A percentile compares a stretch with the other conserved stretches of the same genome.
Evolutionary conservation across 1,139 yeast species (phyloP).

Genomic region (Zygoascus meyerae): DNA sequence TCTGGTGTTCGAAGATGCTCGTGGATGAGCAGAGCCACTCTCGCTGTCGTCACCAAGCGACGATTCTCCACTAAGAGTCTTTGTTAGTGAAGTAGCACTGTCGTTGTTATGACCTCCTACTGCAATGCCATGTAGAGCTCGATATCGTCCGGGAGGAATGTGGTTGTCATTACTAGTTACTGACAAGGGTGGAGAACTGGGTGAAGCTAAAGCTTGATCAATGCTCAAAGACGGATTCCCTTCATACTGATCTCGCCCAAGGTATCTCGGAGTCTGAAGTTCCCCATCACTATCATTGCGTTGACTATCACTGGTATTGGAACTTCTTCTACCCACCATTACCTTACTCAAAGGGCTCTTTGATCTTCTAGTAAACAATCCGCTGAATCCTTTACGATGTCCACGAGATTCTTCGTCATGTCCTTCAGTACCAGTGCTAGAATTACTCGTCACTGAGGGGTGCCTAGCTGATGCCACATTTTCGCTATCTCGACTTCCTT

Average conservation of each 20-base stretch:
- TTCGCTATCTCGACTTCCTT: too few relatives aligned
- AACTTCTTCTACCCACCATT: slow-evolving; percentile 3
- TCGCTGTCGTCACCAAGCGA: slow-evolving; percentile 23
- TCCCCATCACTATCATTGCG: not conserved
- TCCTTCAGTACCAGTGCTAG: too few relatives aligned
- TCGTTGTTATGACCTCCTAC: slow-evolving; percentile 18
- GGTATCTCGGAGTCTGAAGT: slow-evolving; percentile 1
- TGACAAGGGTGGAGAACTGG: slow-evolving; percentile 15
- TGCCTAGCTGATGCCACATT: too few relatives aligned
- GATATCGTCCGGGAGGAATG: slow-evolving; percentile 11
- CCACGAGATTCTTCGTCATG: not conserved
- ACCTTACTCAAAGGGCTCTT: slow-evolving; percentile 14
- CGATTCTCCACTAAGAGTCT: slow-evolving; percentile 18
- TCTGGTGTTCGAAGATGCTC: not conserved
- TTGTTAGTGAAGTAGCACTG: slow-evolving; percentile 21
- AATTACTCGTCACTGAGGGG: too few relatives aligned
- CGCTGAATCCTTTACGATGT: slow-evolving; percentile 13
- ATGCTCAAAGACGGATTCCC: slow-evolving; percentile 20
- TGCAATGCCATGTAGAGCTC: slow-evolving; percentile 13
- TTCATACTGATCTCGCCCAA: slow-evolving; percentile 5
- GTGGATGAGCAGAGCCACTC: slow-evolving; percentile 15
- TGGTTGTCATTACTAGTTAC: slow-evolving; percentile 7
- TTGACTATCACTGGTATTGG: not conserved
- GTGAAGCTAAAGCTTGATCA: slow-evolving; percentile 23
- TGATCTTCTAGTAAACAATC: slow-evolving; percentile 17